A percentile compares a stretch with the other conserved stretches of the same genome.
These are phyloP conservation scores for Camellia japonica DNA, from an alignment of 148 eudicot species.

Conservation along the genomic window DNA sequence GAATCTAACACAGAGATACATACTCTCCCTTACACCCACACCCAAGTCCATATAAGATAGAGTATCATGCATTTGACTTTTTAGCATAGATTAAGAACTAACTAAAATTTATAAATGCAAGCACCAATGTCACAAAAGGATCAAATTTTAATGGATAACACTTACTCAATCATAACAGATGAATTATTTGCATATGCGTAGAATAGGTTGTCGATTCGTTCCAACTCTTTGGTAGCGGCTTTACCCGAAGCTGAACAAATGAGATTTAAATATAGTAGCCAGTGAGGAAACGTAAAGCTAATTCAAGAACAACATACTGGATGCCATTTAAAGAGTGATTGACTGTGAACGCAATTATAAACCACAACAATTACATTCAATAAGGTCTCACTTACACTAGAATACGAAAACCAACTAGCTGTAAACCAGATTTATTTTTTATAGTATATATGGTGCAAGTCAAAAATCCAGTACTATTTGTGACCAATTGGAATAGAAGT, in stretches of 20 bases:
- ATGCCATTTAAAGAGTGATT: not conserved
- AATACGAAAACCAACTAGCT: not conserved
- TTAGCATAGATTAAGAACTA: not conserved
- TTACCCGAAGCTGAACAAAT: constrained; percentile 63
- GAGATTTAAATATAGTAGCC: constrained; percentile 1
- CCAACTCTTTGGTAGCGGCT: constrained; percentile 76
- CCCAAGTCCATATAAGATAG: too few relatives aligned
- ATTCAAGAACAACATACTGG: constrained; percentile 2
- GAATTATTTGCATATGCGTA: constrained; percentile 61
- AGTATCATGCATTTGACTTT: not conserved
- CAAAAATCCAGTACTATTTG: not conserved
- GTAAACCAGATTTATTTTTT: not conserved
- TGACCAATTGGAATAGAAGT: not conserved
- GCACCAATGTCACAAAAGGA: not conserved
- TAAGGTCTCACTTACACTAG: not conserved
- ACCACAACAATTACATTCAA: not conserved
- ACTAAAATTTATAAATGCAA: not conserved
- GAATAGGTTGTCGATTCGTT: constrained; percentile 75
- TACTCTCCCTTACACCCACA: too few relatives aligned
- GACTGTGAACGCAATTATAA: not conserved
- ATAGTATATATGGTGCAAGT: not conserved
- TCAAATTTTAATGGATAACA: constrained; percentile 11
- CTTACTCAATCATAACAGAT: constrained; percentile 83
- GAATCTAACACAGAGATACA: too few relatives aligned
- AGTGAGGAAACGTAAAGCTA: constrained; percentile 4